phyloP scores from a whole-genome alignment of 495 filamentous ascomycete species.

The Penicillium cataractarum region DNA sequence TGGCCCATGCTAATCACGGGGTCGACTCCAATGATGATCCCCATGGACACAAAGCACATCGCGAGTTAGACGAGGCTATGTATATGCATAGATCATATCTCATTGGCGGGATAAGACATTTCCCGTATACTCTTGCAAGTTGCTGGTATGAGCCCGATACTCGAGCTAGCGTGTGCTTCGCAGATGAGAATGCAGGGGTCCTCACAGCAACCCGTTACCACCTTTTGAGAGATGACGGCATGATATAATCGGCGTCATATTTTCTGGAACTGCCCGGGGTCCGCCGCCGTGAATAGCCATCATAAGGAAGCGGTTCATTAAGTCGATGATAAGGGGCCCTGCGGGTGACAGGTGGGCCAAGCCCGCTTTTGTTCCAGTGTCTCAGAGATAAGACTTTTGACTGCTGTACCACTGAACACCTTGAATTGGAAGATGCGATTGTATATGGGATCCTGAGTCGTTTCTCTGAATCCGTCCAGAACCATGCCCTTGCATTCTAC shows the following conservation, averaged over 20 bases:
- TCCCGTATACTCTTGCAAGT: constrained; percentile 4
- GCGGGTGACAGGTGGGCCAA: constrained; percentile 5
- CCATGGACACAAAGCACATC: not conserved
- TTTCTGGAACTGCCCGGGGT: not conserved
- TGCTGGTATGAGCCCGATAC: not conserved
- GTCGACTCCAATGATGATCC: constrained; percentile 9
- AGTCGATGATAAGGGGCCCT: not conserved
- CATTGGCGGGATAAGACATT: constrained; percentile 25
- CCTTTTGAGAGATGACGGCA: not conserved
- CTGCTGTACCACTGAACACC: not conserved
- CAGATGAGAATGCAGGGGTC: constrained; percentile 7
- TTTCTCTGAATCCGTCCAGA: not conserved
- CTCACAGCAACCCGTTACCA: not conserved
- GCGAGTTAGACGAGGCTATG: constrained; percentile 2
- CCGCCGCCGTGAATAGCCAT: not conserved
- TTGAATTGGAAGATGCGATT: not conserved
- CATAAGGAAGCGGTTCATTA: not conserved
- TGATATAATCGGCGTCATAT: not conserved
- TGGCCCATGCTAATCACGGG: not conserved
- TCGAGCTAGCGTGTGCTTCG: not conserved
- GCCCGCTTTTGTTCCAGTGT: not conserved
- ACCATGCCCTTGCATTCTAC: not conserved
- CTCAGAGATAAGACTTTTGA: constrained; percentile 11
- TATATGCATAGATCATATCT: not conserved
- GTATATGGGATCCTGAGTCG: not conserved